Percentiles rank a stretch among this genome's conserved stretches.
Evolutionary conservation across 1,139 yeast genomes (phyloP).

Genomic region (Meyerozyma athensensis): DNA sequence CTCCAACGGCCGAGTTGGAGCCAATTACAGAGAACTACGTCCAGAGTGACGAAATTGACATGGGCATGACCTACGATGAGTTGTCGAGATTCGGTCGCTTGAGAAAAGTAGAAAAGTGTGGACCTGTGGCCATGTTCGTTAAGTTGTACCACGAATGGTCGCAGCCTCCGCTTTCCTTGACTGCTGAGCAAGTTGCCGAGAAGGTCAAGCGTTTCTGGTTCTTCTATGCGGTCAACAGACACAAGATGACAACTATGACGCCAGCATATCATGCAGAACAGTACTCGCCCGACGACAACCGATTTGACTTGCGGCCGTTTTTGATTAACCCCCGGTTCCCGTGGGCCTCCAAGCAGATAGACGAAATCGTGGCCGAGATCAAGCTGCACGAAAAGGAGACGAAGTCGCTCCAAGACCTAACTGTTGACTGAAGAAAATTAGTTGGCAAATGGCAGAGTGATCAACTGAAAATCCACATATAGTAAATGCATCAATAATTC

Average conservation of each 20-base stretch:
- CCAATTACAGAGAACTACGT: slow-evolving; percentile 90
- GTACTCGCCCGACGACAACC: slow-evolving; percentile 95
- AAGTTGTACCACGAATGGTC: slow-evolving; percentile 92
- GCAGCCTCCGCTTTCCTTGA: slow-evolving; percentile 55
- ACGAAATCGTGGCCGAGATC: slow-evolving; percentile 57
- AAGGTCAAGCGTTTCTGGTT: slow-evolving; percentile 91
- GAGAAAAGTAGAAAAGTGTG: slow-evolving; percentile 89
- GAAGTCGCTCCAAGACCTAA: background rate
- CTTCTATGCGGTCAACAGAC: slow-evolving; percentile 91
- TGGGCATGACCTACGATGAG: slow-evolving; percentile 98
- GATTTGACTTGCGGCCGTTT: slow-evolving; percentile 93
- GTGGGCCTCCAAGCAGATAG: slow-evolving; percentile 87
- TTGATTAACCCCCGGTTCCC: slow-evolving; percentile 86
- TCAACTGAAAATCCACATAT: background rate
- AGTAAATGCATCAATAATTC: no score
- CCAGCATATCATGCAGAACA: slow-evolving; percentile 98
- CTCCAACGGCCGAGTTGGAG: slow-evolving; percentile 97
- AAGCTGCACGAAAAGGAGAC: slow-evolving; percentile 16
- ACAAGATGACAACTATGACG: slow-evolving; percentile 92
- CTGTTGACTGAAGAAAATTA: background rate
- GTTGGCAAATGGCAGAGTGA: background rate
- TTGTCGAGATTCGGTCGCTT: slow-evolving; percentile 86
- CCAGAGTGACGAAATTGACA: slow-evolving; percentile 93
- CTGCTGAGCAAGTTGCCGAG: slow-evolving; percentile 81
- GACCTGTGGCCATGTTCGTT: slow-evolving; percentile 92